Evolutionary conservation across 305 asterid genomes (phyloP), one percentile per base, ranked within the genome.

Genomic region (Nicotiana rustica): DNA sequence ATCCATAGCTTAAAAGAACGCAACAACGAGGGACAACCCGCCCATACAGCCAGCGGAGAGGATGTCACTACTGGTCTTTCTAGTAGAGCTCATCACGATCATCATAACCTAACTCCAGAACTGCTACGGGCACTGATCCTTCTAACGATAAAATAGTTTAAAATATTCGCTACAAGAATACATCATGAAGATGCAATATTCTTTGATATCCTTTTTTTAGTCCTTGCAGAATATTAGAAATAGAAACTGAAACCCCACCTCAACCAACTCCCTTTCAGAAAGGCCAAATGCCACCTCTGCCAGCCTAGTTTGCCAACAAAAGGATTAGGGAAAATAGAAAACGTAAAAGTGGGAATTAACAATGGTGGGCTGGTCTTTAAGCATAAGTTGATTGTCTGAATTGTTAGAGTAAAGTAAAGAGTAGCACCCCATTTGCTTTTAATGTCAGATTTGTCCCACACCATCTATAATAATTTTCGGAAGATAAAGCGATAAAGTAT

Each of bases 211-310:
- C 52, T 14, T 73, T 73, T 73, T 25, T 15, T 75, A 49, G 25
- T 75, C 79, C 64, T 75, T 4, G 29, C 25, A 29, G 79, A 75
- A 75, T 52, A 75, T 52, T 25, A 60, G 38, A 36, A 75, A 52
- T 19, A 49, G 25, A 75, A 55, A 29, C 17, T 75, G 66, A 15
- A 52, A 17, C 49, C 64, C 80, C 66, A 76, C 64, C 14, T 73
- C 44, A 73, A 73, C 64, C 29, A 75, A 52, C 1, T 7, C 64
- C 15, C 44, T 1, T 29, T 59, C 49, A 76, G 33, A 76, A 76
- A 75, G 5, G 65, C 29, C 47, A 52, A 75, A 52, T 75, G 29
- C 44, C 47, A 52, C 19, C 49, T 76, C 80, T 8, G 41, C 66
- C 15, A 68, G 17, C 55, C 55, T 17, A 68, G 7, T 68, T 68